Conservation (phyloP, 805 yeast species). For the Ogataea neopini region DNA sequence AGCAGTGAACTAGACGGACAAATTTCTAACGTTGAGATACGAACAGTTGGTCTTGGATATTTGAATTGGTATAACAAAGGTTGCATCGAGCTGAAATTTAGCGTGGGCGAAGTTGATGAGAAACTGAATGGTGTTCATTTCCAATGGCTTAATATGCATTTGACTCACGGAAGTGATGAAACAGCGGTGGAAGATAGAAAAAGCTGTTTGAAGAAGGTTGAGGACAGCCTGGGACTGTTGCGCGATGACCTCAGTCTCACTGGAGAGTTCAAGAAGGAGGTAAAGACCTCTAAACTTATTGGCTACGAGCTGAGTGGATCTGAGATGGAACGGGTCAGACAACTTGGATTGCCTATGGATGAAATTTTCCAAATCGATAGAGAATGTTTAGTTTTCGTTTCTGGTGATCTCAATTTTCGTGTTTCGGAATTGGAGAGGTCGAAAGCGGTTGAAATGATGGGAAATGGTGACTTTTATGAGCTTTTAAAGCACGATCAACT, state of each 20-base stretch:
- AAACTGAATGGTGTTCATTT: conserved; percentile 35
- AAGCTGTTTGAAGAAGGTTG: conserved; percentile 19
- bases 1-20: conserved; percentile 36
- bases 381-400: conserved; percentile 36
- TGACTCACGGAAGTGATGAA: conserved; percentile 48
- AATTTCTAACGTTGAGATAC: conserved; percentile 40
- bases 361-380: conserved; percentile 14
- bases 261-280: conserved; percentile 1
- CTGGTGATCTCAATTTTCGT: conserved; percentile 61
- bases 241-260: conserved; percentile 20
- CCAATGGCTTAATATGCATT: conserved; percentile 51
- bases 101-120: conserved; percentile 40
- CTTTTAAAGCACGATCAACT: conserved; percentile 49
- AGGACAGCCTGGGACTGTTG: conserved; percentile 15
- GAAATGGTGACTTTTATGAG: conserved; percentile 33
- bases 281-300: background rate
- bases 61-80: conserved; percentile 67
- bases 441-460: conserved; percentile 17
- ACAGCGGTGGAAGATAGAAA: conserved; percentile 16
- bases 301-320: conserved; percentile 18
- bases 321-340: conserved; percentile 16
- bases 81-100: conserved; percentile 48
- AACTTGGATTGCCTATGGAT: conserved; percentile 10
- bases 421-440: conserved; percentile 28
- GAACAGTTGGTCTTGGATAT: conserved; percentile 57